A percentile compares a stretch with the other conserved stretches of the same genome.
These are phyloP conservation scores for Ophiostoma populinum DNA, from an alignment of 2,329 filamentous ascomycete species.

Conservation along the genomic window DNA sequence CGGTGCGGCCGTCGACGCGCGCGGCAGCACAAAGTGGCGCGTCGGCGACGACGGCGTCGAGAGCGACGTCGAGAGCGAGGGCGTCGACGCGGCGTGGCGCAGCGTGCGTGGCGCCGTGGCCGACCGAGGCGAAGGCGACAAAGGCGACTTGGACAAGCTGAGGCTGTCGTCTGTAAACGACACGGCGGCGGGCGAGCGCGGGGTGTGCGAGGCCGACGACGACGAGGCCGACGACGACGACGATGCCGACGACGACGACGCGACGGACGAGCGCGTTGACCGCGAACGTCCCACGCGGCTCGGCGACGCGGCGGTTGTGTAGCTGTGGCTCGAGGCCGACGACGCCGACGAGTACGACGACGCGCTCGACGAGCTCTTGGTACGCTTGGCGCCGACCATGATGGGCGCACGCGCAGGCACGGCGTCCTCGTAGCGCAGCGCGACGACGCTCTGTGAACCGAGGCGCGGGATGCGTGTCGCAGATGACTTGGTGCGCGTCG, in stretches of 20 bases:
- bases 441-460: slow-evolving; percentile 25
- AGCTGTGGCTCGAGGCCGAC: slow-evolving; percentile 14
- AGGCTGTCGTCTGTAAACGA: not conserved
- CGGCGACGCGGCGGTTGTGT: too few relatives aligned
- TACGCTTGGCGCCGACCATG: slow-evolving; percentile 21
- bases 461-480: slow-evolving; percentile 22
- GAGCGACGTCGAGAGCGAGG: not conserved
- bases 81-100: not conserved
- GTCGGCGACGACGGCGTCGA: not conserved
- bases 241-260: not conserved
- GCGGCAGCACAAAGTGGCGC: slow-evolving; percentile 17
- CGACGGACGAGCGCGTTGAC: slow-evolving; percentile 1
- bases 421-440: slow-evolving; percentile 44
- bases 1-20: slow-evolving; percentile 19
- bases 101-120: too few relatives aligned
- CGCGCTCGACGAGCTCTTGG: not conserved
- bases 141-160: too few relatives aligned
- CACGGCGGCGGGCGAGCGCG: not conserved
- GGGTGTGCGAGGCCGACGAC: not conserved
- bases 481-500: not conserved
- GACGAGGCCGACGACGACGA: not conserved
- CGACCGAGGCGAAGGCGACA: too few relatives aligned
- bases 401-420: slow-evolving; percentile 39
- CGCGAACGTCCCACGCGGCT: not conserved
- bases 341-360: slow-evolving; percentile 11